Percentiles rank a stretch among this genome's conserved stretches.
phyloP scores from a whole-genome alignment of 78 protist species.

The Dictyostelium firmibasis region DNA sequence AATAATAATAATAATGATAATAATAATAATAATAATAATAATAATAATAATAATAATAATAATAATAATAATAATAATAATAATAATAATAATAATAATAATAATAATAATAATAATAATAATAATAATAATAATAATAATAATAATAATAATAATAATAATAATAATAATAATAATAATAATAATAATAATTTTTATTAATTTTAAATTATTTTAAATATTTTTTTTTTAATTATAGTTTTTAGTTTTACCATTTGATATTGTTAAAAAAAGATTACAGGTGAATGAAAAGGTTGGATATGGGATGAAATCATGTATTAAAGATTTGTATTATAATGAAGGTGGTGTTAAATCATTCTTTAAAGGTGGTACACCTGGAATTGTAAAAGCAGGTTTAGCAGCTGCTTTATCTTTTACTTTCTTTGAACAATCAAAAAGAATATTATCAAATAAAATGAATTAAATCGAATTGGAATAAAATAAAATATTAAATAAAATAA shows the following conservation, averaged over 20 bases:
- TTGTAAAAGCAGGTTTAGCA: conserved; percentile 49
- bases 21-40: too few species aligned
- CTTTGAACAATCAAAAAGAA: conserved; percentile 52
- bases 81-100: too few species aligned
- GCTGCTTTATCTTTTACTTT: conserved; percentile 52
- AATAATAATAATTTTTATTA: too few species aligned
- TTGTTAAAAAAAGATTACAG: conserved; percentile 62
- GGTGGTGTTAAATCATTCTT: conserved; percentile 6
- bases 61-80: too few species aligned
- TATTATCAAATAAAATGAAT: background rate
- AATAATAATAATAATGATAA: too few species aligned
- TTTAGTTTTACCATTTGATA: conserved; percentile 64
- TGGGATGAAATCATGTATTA: background rate
- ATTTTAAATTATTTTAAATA: background rate
- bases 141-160: too few species aligned
- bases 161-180: too few species aligned
- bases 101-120: too few species aligned
- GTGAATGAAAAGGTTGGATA: background rate
- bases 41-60: too few species aligned
- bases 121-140: too few species aligned
- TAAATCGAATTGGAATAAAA: too few species aligned
- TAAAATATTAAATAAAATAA: too few species aligned
- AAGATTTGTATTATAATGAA: conserved; percentile 20
- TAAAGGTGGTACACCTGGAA: conserved; percentile 49
- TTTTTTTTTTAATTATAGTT: background rate